Evolutionary conservation across 2,329 filamentous ascomycete genomes (phyloP).

Genomic region (Paraphoma sp.): DNA sequence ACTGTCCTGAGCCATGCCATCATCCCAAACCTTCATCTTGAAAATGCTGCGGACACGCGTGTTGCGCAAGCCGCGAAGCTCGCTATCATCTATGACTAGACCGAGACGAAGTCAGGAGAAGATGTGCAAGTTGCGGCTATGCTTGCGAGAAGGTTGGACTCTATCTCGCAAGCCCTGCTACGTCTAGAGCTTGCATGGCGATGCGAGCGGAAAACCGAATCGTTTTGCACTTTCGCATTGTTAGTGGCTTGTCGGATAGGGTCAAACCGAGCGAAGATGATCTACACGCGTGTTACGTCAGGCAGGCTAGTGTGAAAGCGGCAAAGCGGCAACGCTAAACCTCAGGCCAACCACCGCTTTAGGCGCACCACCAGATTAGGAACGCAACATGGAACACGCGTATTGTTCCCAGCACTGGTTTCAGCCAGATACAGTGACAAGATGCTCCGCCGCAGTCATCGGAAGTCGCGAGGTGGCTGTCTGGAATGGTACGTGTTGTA

Average conservation of each 20-base stretch:
- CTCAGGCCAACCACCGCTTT: too few species aligned
- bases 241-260: background rate
- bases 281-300: conserved; percentile 20
- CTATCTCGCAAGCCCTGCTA: background rate
- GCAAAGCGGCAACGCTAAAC: background rate
- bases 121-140: background rate
- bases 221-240: background rate
- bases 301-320: background rate
- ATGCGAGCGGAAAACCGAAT: background rate
- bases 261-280: too few species aligned
- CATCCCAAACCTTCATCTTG: background rate
- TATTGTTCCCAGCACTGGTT: conserved; percentile 1
- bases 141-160: conserved; percentile 1
- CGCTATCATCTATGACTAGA: background rate
- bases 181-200: background rate
- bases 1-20: too few species aligned
- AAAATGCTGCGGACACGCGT: conserved; percentile 8
- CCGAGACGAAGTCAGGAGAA: background rate
- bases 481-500: conserved; percentile 23
- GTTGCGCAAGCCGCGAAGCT: background rate
- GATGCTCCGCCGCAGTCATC: conserved; percentile 31
- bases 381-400: conserved; percentile 16
- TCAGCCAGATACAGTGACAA: background rate
- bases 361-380: background rate
- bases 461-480: conserved; percentile 26